Base-by-base conservation (phyloP, 192 early-diverging fungal species). In the Mortierella alpina region DNA sequence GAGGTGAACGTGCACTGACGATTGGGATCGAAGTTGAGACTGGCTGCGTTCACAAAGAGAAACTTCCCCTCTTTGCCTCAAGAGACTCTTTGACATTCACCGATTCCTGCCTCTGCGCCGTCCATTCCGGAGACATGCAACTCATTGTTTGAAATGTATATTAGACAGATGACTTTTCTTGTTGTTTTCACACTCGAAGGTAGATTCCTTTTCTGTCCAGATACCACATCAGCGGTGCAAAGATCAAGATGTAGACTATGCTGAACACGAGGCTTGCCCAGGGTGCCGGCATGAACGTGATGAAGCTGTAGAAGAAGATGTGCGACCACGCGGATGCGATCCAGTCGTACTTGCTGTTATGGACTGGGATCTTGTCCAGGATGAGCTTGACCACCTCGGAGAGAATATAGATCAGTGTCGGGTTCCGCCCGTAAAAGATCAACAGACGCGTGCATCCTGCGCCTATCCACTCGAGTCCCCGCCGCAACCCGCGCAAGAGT, bases 381-480 rank as follows among this genome's bases (percentile, higher is more conserved):
- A 78, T 40, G n/a, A 61, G 55, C 39, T 70, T 76, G 2, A 84
- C 41, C 23, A 81, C 7, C 52, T 85, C 84, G 15, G 70, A 61
- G 6, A 76, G 59, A 39, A 86, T 70, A 59, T 87, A 89, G 47
- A 88, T 70, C 6, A 84, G 18, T 14, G 86, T 78, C 15, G 87
- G 76, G 59, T 88, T 88, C 17, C 85, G 75, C 7, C 88, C 88
- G 39, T 85, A 74, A 18, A 66, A 82, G 20, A 84, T 80, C 22
- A 88, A 53, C n/a, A 84, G 5, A 10, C 56, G 46, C 5, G 72
- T 67, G 2, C 23, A 42, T 18, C 7, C 12, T 3, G 31, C 31
- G 3, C 31, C 31, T 1, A 31, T 31, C 31, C 31, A 31, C 31
- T 31, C 31, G 1, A 31, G 31, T 31, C 31, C 31, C 31, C 31